Percentiles rank a stretch among this genome's conserved stretches.
phyloP scores from a whole-genome alignment of 2,329 filamentous ascomycete species.

The Fusarium longipes region DNA sequence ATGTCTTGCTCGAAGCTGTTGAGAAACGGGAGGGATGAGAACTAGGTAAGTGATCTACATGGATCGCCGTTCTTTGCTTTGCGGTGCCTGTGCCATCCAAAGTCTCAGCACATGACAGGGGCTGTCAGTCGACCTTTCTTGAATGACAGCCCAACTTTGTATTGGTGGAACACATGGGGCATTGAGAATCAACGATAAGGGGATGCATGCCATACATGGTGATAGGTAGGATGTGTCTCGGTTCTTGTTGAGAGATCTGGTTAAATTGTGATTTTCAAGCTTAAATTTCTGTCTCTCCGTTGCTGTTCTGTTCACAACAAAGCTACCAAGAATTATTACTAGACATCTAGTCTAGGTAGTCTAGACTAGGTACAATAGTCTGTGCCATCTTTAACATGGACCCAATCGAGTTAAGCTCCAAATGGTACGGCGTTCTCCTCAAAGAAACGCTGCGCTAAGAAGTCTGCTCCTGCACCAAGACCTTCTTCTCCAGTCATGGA shows the following conservation, averaged over 20 bases:
- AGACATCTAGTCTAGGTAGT: constrained; percentile 17
- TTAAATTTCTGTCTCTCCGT: constrained; percentile 15
- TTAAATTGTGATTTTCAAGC: constrained; percentile 23
- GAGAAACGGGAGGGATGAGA: constrained; percentile 15
- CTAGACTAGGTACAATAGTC: constrained; percentile 6
- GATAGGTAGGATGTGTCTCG: background rate
- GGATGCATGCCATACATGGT: background rate
- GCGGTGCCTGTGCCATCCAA: constrained; percentile 1
- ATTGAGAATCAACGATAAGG: constrained; percentile 16
- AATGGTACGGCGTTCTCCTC: constrained; percentile 17
- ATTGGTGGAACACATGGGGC: constrained; percentile 15
- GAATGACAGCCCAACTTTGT: constrained; percentile 14
- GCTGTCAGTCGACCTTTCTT: constrained; percentile 25
- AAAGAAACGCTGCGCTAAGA: constrained; percentile 38
- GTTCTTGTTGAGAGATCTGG: background rate
- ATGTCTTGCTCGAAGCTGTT: constrained; percentile 25
- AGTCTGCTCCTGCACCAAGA: constrained; percentile 16
- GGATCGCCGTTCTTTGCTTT: constrained; percentile 13
- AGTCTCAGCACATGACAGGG: constrained; percentile 32
- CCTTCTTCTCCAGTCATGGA: constrained; percentile 45
- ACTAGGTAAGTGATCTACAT: constrained; percentile 27
- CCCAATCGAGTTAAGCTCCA: constrained; percentile 41
- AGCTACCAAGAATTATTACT: constrained; percentile 27
- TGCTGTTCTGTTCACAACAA: constrained; percentile 37
- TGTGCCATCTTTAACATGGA: constrained; percentile 20